Percentiles rank a stretch among this genome's conserved stretches.
phyloP scores from a whole-genome alignment of 768 basidiomycete genomes.

The Boletus huronensis region DNA sequence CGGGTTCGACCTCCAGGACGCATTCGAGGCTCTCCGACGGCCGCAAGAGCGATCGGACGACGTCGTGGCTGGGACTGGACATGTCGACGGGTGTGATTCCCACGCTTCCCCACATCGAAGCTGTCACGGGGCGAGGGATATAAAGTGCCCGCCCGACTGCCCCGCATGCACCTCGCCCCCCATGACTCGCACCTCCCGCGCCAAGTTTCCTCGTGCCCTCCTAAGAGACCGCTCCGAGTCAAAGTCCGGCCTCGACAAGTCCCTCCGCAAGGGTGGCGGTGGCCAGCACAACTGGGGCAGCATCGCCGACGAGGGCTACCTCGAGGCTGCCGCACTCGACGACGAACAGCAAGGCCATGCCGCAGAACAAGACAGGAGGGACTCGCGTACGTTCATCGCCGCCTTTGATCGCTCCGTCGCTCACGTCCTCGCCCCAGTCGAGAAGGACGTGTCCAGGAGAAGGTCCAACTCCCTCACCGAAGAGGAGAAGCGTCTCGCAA shows the following conservation, averaged over 20 bases:
- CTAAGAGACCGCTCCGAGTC: constrained; percentile 75
- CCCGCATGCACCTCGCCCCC: constrained; percentile 10
- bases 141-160: constrained; percentile 14
- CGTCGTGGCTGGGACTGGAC: constrained; percentile 7
- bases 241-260: constrained; percentile 70
- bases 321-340: constrained; percentile 53
- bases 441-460: constrained; percentile 34
- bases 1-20: constrained; percentile 38
- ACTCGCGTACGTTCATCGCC: constrained; percentile 17
- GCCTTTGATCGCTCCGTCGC: background rate
- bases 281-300: constrained; percentile 88
- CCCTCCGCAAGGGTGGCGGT: constrained; percentile 72
- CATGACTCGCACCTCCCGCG: constrained; percentile 82
- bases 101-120: constrained; percentile 29
- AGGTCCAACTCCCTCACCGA: constrained; percentile 47
- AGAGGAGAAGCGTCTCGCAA: constrained; percentile 63
- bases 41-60: constrained; percentile 27
- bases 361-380: constrained; percentile 24
- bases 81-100: constrained; percentile 16
- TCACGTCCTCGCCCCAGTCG: constrained; percentile 12
- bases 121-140: constrained; percentile 12
- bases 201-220: constrained; percentile 67
- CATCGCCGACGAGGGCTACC: constrained; percentile 56
- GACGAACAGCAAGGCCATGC: constrained; percentile 55
- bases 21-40: constrained; percentile 47